Evolutionary conservation across 345 rosid species (phyloP).

Genomic region (Lepidium didymum): DNA sequence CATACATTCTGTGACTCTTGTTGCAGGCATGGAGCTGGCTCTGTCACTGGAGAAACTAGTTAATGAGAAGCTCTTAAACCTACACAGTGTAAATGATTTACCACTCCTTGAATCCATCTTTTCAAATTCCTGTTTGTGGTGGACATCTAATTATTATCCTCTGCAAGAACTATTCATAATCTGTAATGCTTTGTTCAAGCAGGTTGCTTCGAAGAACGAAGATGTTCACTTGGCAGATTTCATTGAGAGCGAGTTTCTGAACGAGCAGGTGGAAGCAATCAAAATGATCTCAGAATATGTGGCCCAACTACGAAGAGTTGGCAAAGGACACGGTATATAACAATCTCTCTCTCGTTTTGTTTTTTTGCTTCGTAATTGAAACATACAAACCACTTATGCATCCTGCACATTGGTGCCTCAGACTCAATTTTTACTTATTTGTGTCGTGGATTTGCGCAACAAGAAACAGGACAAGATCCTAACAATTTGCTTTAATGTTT

Average conservation of each 20-base stretch:
- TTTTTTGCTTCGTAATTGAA: background rate
- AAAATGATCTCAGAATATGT: constrained; percentile 60
- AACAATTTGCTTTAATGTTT: background rate
- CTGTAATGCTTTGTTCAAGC: constrained; percentile 19
- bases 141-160: background rate
- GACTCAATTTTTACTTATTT: background rate
- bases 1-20: constrained; percentile 1
- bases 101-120: background rate
- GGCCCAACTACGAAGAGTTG: constrained; percentile 57
- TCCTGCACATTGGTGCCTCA: background rate
- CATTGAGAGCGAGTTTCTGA: constrained; percentile 58
- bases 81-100: constrained; percentile 51
- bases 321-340: constrained; percentile 74
- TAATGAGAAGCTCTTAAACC: constrained; percentile 70
- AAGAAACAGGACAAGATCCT: too few species aligned
- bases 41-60: constrained; percentile 82
- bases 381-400: background rate
- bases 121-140: background rate
- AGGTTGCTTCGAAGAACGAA: constrained; percentile 59
- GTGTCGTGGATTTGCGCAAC: too few species aligned
- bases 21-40: constrained; percentile 86
- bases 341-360: background rate
- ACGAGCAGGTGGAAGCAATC: constrained; percentile 76
- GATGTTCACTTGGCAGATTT: constrained; percentile 76
- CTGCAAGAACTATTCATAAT: background rate